Base-by-base conservation (phyloP, 768 basidiomycete species). In the Boletus subparvulus region DNA sequence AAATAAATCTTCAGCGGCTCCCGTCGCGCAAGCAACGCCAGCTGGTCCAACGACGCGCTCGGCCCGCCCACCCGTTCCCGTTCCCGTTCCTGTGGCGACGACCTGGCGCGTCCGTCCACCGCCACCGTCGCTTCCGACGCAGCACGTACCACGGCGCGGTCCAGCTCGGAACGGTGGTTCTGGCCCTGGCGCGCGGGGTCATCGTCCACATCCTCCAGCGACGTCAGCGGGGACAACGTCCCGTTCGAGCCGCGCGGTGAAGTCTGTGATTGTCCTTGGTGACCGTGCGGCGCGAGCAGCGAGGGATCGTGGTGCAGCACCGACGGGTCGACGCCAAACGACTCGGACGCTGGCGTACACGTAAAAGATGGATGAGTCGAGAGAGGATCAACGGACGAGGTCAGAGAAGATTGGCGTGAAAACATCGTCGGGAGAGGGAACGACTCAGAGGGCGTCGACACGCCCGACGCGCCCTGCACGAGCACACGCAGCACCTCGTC, bases 401-500 rank as follows among this genome's bases (percentile, higher is more conserved):
- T 5, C 3, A 26, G 28, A 28, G 4, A 28, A 28, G 28, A 1
- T 28, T 28, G 30, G 3, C 36, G 42, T 37, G 56, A 62, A 10
- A 50, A 21, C 13, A 50, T 28, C 35, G 24, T 47, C 17, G 26
- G 16, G 14, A 55, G 35, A 42, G 57, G 46, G 14, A 42, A n/a
- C 19, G 57, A 21, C 0, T 30, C 5, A 7, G 52, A 24, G 17
- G 61, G 60, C 17, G 64, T 61, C 24, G 59, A 61, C n/a, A 50
- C 37, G 13, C 51, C 49, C 14, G 69, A 64, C 5, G n/a, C 24
- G 5, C 8, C 37, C 17, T 9, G 33, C 44, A 66, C 24, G n/a
- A 70, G 67, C 17, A 61, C 40, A 37, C n/a, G 52, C 61, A 51
- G 56, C 7, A 67, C 62, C 21, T 65, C 69, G 10, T 60, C 58